Evolutionary conservation across 2,329 filamentous ascomycete genomes (phyloP), one percentile per base, ranked within the genome.

Genomic region (Microthyrium microscopicum): DNA sequence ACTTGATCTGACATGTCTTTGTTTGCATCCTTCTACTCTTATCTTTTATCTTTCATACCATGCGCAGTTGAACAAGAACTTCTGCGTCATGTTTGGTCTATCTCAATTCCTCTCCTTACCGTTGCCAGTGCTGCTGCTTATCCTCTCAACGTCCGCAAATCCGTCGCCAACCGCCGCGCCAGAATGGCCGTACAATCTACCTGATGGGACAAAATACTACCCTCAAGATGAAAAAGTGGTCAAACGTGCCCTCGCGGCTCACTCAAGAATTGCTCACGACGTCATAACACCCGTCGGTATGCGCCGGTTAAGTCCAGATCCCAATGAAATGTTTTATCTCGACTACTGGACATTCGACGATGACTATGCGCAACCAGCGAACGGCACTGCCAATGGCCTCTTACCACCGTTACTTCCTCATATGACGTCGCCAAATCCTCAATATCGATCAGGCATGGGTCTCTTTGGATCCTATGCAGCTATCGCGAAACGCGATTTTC

Each of bases 321-420:
- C 71, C 31, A 69, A 69, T 39, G 76, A 81, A 49, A 89, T 82
- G 62, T 76, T 87, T 48, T 70, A 74, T 42, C 58, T 74, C 36
- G 66, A 79, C 28, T 77, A 82, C 50, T 74, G 58, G 62, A 53
- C 58, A 36, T 64, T 64, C 34, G 57, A 53, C 3, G 47, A 46
- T 5, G 46, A 47, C 24, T 26, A 38, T 15, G 36, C 42, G 62
- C 59, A 41, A 70, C 70, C 43, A 47, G 46, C 35, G 29, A 37
- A 37, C 12, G 15, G 21, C 7, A 34, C 29, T 11, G 21, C 22
- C 3, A 17, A 15, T 12, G 24, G 19, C 6, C 30, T 37, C 12
- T 19, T 37, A 20, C 35, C 35, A 12, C 35, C 29, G 6, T 17
- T 44, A 47, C 2, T 38, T 38, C 25, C 26, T 11, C 36, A 29